phyloP scores from a whole-genome alignment of 768 basidiomycete genomes.

The Naganishia kalamii region DNA sequence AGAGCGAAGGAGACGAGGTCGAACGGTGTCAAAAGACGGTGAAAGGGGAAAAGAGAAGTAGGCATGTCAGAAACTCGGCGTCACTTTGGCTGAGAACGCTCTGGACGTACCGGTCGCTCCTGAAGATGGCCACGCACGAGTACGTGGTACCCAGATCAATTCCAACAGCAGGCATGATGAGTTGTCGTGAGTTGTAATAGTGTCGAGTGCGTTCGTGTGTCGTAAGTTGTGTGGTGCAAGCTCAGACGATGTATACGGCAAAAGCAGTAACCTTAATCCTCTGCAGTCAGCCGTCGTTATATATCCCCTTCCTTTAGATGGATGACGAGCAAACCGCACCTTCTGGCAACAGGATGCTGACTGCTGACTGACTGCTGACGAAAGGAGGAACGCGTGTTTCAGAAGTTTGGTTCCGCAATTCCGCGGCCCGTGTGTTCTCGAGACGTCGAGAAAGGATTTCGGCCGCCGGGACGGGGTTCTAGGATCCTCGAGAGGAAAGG shows the following conservation, averaged over 20 bases:
- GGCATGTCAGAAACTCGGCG: too few species aligned
- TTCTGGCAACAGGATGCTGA: too few species aligned
- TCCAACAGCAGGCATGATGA: conserved; percentile 39
- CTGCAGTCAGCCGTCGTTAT: too few species aligned
- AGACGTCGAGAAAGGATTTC: not conserved
- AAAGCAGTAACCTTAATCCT: too few species aligned
- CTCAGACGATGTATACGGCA: too few species aligned
- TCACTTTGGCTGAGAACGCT: too few species aligned
- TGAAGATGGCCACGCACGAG: conserved; percentile 88
- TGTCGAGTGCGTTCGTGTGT: not conserved
- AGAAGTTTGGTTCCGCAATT: too few species aligned
- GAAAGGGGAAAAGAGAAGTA: too few species aligned
- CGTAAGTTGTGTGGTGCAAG: too few species aligned
- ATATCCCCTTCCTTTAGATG: not conserved
- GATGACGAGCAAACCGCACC: not conserved
- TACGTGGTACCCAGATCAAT: conserved; percentile 76
- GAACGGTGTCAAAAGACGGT: too few species aligned
- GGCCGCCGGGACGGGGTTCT: not conserved
- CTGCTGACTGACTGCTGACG: too few species aligned
- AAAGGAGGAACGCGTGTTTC: too few species aligned
- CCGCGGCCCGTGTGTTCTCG: not conserved
- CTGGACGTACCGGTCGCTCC: conserved; percentile 79
- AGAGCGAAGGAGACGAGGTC: not conserved
- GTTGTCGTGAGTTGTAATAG: not conserved
- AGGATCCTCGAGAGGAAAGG: not conserved